These are phyloP conservation scores for Coccinonectria pachysandricola DNA, from an alignment of 2,329 filamentous ascomycete species.

Conservation along the genomic window DNA sequence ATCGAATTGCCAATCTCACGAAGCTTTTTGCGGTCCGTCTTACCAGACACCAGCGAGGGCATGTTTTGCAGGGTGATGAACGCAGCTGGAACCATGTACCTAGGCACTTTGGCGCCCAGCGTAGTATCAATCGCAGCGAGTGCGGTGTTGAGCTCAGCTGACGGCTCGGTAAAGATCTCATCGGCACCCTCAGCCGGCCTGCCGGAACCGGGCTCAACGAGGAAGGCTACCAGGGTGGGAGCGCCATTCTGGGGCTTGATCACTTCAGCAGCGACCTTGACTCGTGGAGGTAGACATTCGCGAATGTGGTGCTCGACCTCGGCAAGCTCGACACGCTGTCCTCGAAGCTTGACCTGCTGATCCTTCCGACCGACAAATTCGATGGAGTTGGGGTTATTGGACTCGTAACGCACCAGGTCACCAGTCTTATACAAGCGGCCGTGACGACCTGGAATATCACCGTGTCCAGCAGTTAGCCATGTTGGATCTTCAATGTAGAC, in stretches of 20 bases:
- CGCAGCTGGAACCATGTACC: slow-evolving; percentile 39
- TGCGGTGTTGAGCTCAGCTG: slow-evolving; percentile 21
- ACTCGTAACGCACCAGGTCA: slow-evolving; percentile 45
- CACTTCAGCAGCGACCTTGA: slow-evolving; percentile 37
- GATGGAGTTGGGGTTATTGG: slow-evolving; percentile 42
- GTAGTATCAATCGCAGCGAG: slow-evolving; percentile 22
- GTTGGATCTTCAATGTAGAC: slow-evolving; percentile 46
- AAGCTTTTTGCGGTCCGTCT: slow-evolving; percentile 39
- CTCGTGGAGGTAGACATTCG: slow-evolving; percentile 26
- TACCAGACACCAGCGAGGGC: slow-evolving; percentile 37
- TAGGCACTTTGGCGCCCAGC: slow-evolving; percentile 26
- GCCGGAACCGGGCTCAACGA: slow-evolving; percentile 12
- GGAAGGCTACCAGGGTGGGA: slow-evolving; percentile 16
- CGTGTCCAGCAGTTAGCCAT: slow-evolving; percentile 37
- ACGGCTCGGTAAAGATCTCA: slow-evolving; percentile 19
- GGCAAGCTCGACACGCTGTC: slow-evolving; percentile 52
- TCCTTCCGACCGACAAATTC: slow-evolving; percentile 54
- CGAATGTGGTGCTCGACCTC: slow-evolving; percentile 42
- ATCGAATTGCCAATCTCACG: slow-evolving; percentile 33
- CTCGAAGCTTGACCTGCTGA: slow-evolving; percentile 57
- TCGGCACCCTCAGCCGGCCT: slow-evolving; percentile 1
- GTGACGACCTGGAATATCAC: slow-evolving; percentile 23
- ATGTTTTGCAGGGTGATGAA: slow-evolving; percentile 36
- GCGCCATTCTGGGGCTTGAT: slow-evolving; percentile 30
- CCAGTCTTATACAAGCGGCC: slow-evolving; percentile 49